A percentile compares a stretch with the other conserved stretches of the same genome.
Evolutionary conservation across 2,329 filamentous ascomycete genomes (phyloP).

Genomic region (Eutypella sp.): DNA sequence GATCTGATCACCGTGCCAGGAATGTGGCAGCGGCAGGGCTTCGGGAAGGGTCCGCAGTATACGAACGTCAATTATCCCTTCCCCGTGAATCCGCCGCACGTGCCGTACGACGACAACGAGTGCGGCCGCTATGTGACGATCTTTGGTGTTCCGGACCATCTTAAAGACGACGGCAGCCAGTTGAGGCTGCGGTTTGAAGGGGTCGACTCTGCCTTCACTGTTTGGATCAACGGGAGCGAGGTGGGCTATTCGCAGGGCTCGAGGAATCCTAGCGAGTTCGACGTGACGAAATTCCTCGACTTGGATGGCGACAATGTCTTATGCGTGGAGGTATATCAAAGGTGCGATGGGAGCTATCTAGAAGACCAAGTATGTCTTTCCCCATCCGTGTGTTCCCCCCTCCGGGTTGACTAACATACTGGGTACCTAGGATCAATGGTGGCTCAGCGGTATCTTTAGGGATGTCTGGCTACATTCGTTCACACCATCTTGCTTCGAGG

Average conservation of each 20-base stretch:
- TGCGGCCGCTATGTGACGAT: slow-evolving; percentile 57
- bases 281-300: slow-evolving; percentile 52
- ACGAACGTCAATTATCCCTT: slow-evolving; percentile 60
- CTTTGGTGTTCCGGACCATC: slow-evolving; percentile 47
- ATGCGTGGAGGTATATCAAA: slow-evolving; percentile 66
- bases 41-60: slow-evolving; percentile 55
- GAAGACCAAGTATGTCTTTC: slow-evolving; percentile 50
- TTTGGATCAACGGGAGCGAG: slow-evolving; percentile 63
- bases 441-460: slow-evolving; percentile 63
- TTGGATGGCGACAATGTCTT: slow-evolving; percentile 47
- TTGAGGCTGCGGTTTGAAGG: slow-evolving; percentile 69
- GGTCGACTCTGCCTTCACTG: slow-evolving; percentile 66
- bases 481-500: slow-evolving; percentile 47
- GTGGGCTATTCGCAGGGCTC: slow-evolving; percentile 70
- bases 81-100: slow-evolving; percentile 59
- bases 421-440: slow-evolving; percentile 57
- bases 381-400: neutral
- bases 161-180: slow-evolving; percentile 42
- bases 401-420: slow-evolving; percentile 4
- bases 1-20: slow-evolving; percentile 55
- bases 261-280: slow-evolving; percentile 69
- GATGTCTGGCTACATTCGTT: slow-evolving; percentile 64
- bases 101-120: slow-evolving; percentile 61
- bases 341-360: slow-evolving; percentile 66
- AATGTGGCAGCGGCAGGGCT: slow-evolving; percentile 65